phyloP scores from a whole-genome alignment of 495 filamentous ascomycete species.

The Lophiotrema nucula region DNA sequence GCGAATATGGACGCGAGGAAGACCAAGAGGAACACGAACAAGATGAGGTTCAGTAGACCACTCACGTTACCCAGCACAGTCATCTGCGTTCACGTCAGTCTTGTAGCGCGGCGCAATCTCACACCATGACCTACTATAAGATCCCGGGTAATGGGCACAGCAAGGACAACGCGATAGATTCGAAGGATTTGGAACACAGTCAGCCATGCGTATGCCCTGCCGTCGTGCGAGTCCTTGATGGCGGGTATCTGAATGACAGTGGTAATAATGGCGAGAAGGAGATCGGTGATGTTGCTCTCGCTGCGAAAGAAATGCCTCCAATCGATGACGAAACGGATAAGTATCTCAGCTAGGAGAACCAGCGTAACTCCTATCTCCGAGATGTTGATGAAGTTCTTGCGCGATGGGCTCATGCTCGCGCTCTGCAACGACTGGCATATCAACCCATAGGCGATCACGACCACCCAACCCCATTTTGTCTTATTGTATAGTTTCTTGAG shows the following conservation, averaged over 20 bases:
- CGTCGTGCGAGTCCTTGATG: slow-evolving; percentile 63
- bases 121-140: slow-evolving; percentile 61
- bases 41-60: slow-evolving; percentile 89
- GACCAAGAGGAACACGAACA: slow-evolving; percentile 94
- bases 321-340: slow-evolving; percentile 71
- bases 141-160: slow-evolving; percentile 78
- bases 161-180: slow-evolving; percentile 87
- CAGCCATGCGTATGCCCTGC: slow-evolving; percentile 80
- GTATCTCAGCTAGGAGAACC: slow-evolving; percentile 78
- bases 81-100: slow-evolving; percentile 35
- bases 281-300: slow-evolving; percentile 73
- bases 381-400: slow-evolving; percentile 57
- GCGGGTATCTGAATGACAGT: slow-evolving; percentile 81
- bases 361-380: slow-evolving; percentile 78
- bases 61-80: slow-evolving; percentile 88
- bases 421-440: slow-evolving; percentile 73
- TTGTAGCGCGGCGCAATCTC: neutral
- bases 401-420: slow-evolving; percentile 62
- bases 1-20: slow-evolving; percentile 93
- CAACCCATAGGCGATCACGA: slow-evolving; percentile 74
- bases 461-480: slow-evolving; percentile 75
- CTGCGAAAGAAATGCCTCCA: slow-evolving; percentile 75
- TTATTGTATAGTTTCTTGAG: slow-evolving; percentile 71
- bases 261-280: slow-evolving; percentile 74
- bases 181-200: slow-evolving; percentile 91